Evolutionary conservation across 179 eudicot species (phyloP).

Genomic region (Gypsophila paniculata): DNA sequence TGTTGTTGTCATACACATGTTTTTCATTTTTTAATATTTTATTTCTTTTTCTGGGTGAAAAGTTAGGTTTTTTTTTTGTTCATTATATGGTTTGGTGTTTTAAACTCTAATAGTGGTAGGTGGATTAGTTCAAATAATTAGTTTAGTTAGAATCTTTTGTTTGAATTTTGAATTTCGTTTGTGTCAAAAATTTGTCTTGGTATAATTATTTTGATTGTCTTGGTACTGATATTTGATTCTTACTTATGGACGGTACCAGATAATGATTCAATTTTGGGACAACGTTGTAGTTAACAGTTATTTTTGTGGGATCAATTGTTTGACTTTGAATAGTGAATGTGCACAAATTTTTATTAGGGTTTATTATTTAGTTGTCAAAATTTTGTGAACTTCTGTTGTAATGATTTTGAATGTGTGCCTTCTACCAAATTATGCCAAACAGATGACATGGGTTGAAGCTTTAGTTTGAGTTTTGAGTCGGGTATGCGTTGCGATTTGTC

Average conservation of each 20-base stretch:
- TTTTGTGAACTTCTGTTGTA: not conserved
- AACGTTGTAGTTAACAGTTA: not conserved
- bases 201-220: not conserved
- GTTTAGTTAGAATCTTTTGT: not conserved
- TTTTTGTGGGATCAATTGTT: not conserved
- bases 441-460: not conserved
- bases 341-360: not conserved
- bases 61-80: not conserved
- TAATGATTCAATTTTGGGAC: too few species aligned
- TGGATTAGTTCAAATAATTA: not conserved
- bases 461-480: not conserved
- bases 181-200: not conserved
- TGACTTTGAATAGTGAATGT: constrained; percentile 4
- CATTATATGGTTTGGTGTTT: not conserved
- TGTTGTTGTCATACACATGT: not conserved
- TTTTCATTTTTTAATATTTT: not conserved
- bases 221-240: too few species aligned
- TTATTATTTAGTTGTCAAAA: not conserved
- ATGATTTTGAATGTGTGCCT: too few species aligned
- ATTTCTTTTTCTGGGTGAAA: not conserved
- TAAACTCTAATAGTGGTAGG: too few species aligned
- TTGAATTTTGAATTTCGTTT: constrained; percentile 4
- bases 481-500: constrained; percentile 2
- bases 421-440: constrained; percentile 1
- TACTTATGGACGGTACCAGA: too few species aligned